These are phyloP conservation scores for Alternaria tenuissima DNA, from an alignment of 2,329 filamentous ascomycete genomes.

Conservation along the genomic window DNA sequence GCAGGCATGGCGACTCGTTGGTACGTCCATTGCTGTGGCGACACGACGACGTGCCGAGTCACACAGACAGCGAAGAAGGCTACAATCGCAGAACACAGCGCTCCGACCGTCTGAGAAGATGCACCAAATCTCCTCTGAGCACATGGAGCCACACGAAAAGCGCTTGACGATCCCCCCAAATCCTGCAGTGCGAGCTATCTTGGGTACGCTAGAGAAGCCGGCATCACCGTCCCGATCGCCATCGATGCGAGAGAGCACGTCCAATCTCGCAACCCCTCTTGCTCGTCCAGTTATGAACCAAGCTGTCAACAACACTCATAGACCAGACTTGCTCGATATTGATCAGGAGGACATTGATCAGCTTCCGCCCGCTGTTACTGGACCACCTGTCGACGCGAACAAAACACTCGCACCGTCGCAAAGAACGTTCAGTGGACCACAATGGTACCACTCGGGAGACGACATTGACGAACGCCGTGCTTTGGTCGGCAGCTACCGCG, in stretches of 20 bases:
- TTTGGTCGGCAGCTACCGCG: conserved; percentile 56
- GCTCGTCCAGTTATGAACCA: conserved; percentile 53
- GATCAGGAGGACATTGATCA: conserved; percentile 48
- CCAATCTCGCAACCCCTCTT: conserved; percentile 65
- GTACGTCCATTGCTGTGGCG: conserved; percentile 60
- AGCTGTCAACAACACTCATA: conserved; percentile 10
- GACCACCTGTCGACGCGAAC: conserved; percentile 27
- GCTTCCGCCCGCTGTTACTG: conserved; percentile 47
- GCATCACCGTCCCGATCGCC: conserved; percentile 40
- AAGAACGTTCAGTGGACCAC: conserved; percentile 37
- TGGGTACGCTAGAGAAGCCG: conserved; percentile 44
- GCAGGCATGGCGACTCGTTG: conserved; percentile 67
- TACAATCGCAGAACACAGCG: conserved; percentile 32
- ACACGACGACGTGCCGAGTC: conserved; percentile 51
- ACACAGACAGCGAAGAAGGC: conserved; percentile 38
- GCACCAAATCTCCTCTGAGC: conserved; percentile 23
- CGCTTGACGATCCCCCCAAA: conserved; percentile 30
- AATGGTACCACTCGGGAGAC: conserved; percentile 46
- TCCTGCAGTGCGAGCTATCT: conserved; percentile 45
- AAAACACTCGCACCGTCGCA: conserved; percentile 23
- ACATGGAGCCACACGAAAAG: conserved; percentile 33
- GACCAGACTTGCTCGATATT: conserved; percentile 42
- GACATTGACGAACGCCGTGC: conserved; percentile 51
- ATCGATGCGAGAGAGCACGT: conserved; percentile 56
- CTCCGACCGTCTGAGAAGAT: conserved; percentile 15